Percentiles rank a stretch among this genome's conserved stretches.
Conservation (phyloP, 257 asterid genomes). For the Cinchona pubescens region DNA sequence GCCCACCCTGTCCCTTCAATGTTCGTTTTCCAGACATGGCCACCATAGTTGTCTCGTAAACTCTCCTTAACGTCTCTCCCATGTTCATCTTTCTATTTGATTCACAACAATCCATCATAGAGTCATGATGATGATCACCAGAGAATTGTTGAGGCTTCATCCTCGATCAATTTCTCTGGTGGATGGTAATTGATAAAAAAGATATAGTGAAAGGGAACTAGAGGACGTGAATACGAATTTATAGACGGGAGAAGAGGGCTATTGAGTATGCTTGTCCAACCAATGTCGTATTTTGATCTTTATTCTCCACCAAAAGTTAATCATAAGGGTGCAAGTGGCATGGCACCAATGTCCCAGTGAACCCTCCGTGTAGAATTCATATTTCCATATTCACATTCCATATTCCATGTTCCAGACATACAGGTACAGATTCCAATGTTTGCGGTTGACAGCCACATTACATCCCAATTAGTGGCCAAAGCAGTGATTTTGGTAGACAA, state of each 20-base stretch:
- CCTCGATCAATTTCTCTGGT: neutral
- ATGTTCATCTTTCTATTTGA: slow-evolving; percentile 18
- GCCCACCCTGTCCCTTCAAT: neutral
- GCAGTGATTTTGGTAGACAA: neutral
- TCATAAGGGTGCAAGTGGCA: neutral
- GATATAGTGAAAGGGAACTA: slow-evolving; percentile 5
- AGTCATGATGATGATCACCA: slow-evolving; percentile 19
- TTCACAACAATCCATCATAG: slow-evolving; percentile 17
- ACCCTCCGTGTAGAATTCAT: neutral
- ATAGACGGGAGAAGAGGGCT: slow-evolving; percentile 1
- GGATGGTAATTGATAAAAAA: neutral
- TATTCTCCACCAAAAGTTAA: neutral
- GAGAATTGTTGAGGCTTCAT: slow-evolving; percentile 42
- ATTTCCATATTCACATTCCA: neutral
- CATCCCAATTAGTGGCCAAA: slow-evolving; percentile 1
- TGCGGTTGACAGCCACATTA: neutral
- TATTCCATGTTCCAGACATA: neutral
- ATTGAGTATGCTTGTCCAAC: neutral
- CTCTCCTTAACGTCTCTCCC: slow-evolving; percentile 27
- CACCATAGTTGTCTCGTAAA: slow-evolving; percentile 7
- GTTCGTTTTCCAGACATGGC: slow-evolving; percentile 15
- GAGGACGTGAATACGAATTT: slow-evolving; percentile 1
- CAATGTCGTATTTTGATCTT: neutral
- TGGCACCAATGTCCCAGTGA: neutral
- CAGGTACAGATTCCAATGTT: neutral